Evolutionary conservation across 176 grass and related monocot species (phyloP).

Genomic region (Lolium multiflorum): DNA sequence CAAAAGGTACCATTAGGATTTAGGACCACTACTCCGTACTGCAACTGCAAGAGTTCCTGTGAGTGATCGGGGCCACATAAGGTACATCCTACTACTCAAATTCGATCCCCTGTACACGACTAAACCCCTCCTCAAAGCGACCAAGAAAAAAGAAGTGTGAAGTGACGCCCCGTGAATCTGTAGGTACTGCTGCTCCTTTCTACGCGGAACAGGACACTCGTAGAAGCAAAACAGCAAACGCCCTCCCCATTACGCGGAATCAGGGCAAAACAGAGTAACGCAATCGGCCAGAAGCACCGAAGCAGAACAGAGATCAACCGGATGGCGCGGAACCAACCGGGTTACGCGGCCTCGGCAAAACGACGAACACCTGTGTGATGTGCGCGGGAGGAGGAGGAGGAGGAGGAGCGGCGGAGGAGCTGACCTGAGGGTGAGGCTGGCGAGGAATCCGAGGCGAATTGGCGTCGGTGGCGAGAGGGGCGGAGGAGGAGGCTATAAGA

Average conservation of each 20-base stretch:
- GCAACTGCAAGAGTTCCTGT: not conserved
- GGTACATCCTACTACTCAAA: not conserved
- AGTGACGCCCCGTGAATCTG: not conserved
- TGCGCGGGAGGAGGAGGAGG: not conserved
- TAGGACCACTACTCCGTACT: not conserved
- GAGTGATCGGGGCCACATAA: not conserved
- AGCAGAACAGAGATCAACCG: not conserved
- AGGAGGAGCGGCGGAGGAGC: not conserved
- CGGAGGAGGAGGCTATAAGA: not conserved
- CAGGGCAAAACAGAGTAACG: not conserved
- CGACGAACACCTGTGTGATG: conserved; percentile 22
- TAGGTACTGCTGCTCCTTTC: not conserved
- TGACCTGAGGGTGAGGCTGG: conserved; percentile 52
- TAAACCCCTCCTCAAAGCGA: not conserved
- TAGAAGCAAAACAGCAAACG: not conserved
- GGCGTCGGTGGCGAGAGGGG: conserved; percentile 32
- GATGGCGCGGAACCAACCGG: not conserved
- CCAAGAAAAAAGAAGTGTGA: not conserved
- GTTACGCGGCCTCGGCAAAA: not conserved
- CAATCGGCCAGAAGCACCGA: not conserved
- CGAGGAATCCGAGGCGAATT: conserved; percentile 33
- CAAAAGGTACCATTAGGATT: not conserved
- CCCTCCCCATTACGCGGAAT: not conserved
- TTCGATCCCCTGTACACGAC: not conserved
- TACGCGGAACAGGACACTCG: not conserved